These are phyloP conservation scores for Stephania japonica DNA, from an alignment of 164 flowering plant species.

Conservation along the genomic window DNA sequence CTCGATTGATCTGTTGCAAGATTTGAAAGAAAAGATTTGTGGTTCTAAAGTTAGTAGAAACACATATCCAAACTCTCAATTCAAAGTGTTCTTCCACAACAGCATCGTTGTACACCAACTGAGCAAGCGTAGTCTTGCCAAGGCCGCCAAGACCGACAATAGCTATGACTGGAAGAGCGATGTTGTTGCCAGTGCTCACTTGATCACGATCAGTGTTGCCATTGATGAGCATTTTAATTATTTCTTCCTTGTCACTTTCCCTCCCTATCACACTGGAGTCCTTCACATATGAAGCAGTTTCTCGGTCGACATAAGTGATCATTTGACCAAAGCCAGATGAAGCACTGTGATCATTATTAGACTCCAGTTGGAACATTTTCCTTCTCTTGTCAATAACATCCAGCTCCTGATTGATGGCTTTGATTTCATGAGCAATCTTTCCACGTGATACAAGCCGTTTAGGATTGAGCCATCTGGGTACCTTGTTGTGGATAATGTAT, in stretches of 20 bases:
- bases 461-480: background rate
- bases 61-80: too few relatives aligned
- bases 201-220: too few relatives aligned
- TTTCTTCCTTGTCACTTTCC: background rate
- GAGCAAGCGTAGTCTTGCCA: constrained; percentile 15
- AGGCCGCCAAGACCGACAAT: constrained; percentile 13
- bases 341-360: too few relatives aligned
- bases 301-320: too few relatives aligned
- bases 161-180: background rate
- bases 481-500: background rate
- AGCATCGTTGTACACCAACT: constrained; percentile 8
- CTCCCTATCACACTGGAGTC: constrained; percentile 4
- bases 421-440: too few relatives aligned
- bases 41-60: background rate
- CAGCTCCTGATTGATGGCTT: too few relatives aligned
- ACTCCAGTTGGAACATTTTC: too few relatives aligned
- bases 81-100: background rate
- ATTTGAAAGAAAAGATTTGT: background rate
- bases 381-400: too few relatives aligned
- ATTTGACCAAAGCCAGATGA: too few relatives aligned
- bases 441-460: too few relatives aligned
- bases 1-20: too few relatives aligned
- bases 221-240: background rate
- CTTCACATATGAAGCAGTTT: too few relatives aligned
- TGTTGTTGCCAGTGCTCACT: background rate